Percentiles rank a stretch among this genome's conserved stretches.
Conservation (phyloP, 805 yeast genomes). For the Teunomyces pallodes region DNA sequence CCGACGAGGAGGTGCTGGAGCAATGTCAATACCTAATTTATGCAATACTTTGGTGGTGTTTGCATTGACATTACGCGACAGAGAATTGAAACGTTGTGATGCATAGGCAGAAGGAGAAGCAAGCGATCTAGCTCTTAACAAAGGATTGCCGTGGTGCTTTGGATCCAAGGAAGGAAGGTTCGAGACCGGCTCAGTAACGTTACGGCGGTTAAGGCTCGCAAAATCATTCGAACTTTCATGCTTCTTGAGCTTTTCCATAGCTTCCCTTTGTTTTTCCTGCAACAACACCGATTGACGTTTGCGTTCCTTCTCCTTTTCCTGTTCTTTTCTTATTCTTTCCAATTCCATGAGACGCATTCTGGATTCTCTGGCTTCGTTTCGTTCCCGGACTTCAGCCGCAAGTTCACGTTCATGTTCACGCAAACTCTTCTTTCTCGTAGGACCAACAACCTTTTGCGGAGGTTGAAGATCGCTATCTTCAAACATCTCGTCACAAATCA, state of each 20-base stretch:
- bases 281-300: slow-evolving; percentile 21
- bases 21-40: slow-evolving; percentile 35
- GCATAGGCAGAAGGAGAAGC: slow-evolving; percentile 25
- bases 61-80: slow-evolving; percentile 11
- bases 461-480: not conserved
- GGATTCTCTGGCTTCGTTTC: slow-evolving; percentile 11
- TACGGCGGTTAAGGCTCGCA: slow-evolving; percentile 13
- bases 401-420: slow-evolving; percentile 8
- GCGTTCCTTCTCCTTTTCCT: slow-evolving; percentile 14
- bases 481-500: slow-evolving; percentile 32
- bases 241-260: slow-evolving; percentile 21
- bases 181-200: slow-evolving; percentile 25
- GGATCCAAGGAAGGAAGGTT: slow-evolving; percentile 36
- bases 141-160: slow-evolving; percentile 22
- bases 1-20: slow-evolving; percentile 11
- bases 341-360: slow-evolving; percentile 7
- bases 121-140: slow-evolving; percentile 37
- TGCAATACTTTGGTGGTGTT: slow-evolving; percentile 34
- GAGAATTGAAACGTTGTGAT: slow-evolving; percentile 12
- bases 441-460: slow-evolving; percentile 7
- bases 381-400: slow-evolving; percentile 12
- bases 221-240: slow-evolving; percentile 19
- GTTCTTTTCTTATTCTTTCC: slow-evolving; percentile 6
- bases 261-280: slow-evolving; percentile 28
- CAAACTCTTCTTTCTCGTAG: slow-evolving; percentile 4